Conservation (phyloP, 2,329 filamentous ascomycete genomes). For the Trichoderma hamatum region DNA sequence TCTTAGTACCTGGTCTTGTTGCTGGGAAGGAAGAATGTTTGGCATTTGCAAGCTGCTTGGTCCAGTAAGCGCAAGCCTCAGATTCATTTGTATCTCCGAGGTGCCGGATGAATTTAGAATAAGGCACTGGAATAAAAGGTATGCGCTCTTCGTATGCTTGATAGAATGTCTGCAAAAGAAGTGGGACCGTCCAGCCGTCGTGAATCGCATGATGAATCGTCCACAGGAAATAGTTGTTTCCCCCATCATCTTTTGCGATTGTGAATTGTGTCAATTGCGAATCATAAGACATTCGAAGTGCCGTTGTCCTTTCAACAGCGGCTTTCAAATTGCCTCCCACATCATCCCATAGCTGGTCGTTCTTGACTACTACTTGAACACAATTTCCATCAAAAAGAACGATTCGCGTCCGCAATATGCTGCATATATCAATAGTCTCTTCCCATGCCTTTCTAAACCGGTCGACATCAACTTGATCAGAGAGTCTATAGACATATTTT, state of each 20-base stretch:
- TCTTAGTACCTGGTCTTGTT: background rate
- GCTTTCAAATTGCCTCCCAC: background rate
- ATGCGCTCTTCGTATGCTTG: background rate
- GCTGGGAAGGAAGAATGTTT: background rate
- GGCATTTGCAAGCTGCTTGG: background rate
- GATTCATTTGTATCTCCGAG: background rate
- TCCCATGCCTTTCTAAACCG: conserved; percentile 28
- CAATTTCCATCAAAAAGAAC: conserved; percentile 7
- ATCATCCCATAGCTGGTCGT: conserved; percentile 18
- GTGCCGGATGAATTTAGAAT: background rate
- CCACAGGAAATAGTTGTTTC: conserved; percentile 4
- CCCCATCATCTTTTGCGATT: background rate
- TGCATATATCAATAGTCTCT: conserved; percentile 1
- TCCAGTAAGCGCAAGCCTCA: conserved; percentile 17
- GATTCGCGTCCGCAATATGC: conserved; percentile 24
- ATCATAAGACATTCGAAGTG: background rate
- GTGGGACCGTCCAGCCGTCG: conserved; percentile 8
- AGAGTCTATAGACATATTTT: conserved; percentile 33
- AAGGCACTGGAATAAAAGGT: background rate
- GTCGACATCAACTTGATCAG: conserved; percentile 28
- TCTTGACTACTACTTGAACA: conserved; percentile 17
- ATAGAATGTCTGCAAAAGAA: conserved; percentile 3
- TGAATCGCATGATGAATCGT: conserved; percentile 15
- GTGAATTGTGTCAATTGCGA: background rate
- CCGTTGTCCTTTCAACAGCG: background rate